phyloP scores from a whole-genome alignment of 768 basidiomycete species.

The Termitomyces sp. region DNA sequence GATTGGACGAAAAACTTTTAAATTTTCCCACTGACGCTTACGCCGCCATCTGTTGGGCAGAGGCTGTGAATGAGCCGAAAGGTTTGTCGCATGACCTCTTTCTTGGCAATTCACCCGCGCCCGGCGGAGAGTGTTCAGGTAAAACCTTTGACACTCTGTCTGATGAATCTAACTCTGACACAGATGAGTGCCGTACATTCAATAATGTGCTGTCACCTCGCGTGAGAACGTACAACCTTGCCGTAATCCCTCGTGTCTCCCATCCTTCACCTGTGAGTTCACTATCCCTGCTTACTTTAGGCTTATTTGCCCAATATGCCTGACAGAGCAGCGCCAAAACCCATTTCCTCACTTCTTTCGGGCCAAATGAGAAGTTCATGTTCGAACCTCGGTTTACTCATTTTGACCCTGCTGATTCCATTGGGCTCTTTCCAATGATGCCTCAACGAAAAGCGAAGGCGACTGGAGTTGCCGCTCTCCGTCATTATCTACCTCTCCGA shows the following conservation, averaged over 20 bases:
- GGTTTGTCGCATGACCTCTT: not conserved
- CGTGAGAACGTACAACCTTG: not conserved
- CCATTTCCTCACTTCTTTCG: constrained; percentile 2
- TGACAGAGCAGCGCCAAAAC: constrained; percentile 3
- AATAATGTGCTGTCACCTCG: constrained; percentile 2
- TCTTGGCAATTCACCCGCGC: not conserved
- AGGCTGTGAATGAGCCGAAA: constrained; percentile 13
- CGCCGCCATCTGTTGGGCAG: constrained; percentile 30
- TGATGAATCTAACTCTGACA: constrained; percentile 22
- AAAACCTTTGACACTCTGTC: constrained; percentile 14
- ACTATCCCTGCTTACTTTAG: not conserved
- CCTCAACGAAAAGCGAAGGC: constrained; percentile 14
- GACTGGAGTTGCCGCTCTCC: constrained; percentile 19
- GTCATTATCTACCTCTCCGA: constrained; percentile 19
- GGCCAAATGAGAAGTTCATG: constrained; percentile 10
- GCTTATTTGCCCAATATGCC: not conserved
- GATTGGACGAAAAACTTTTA: constrained; percentile 31
- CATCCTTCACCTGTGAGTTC: constrained; percentile 5
- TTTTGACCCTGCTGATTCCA: constrained; percentile 19
- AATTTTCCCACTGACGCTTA: constrained; percentile 30
- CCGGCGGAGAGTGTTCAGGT: not conserved
- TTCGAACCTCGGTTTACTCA: constrained; percentile 10
- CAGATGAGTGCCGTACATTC: constrained; percentile 21
- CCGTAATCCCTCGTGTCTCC: not conserved
- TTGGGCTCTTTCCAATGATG: constrained; percentile 23